These are phyloP conservation scores for Penicillium sp. DNA, from an alignment of 2,329 filamentous ascomycete species.

Conservation along the genomic window DNA sequence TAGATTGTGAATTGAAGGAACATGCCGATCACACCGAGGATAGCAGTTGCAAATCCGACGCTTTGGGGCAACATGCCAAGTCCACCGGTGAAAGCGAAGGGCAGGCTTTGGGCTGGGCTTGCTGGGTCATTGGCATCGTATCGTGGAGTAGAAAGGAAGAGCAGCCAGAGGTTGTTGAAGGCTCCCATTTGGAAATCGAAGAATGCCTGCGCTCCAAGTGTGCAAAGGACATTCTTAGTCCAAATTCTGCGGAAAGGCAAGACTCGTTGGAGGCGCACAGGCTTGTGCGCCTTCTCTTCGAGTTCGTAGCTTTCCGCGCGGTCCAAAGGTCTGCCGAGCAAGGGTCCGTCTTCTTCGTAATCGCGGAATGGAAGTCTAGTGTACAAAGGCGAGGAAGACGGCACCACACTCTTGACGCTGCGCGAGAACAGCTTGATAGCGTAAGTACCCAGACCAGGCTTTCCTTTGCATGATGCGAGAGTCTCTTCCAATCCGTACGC, in stretches of 20 bases:
- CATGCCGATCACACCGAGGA: constrained; percentile 73
- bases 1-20: constrained; percentile 70
- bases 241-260: constrained; percentile 54
- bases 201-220: constrained; percentile 65
- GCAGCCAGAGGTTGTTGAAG: constrained; percentile 75
- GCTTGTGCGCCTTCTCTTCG: constrained; percentile 36
- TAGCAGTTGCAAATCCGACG: constrained; percentile 74
- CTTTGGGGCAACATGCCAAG: constrained; percentile 69
- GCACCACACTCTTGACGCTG: constrained; percentile 24
- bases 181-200: constrained; percentile 73
- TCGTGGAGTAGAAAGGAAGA: constrained; percentile 74
- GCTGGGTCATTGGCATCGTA: constrained; percentile 45
- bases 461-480: constrained; percentile 48
- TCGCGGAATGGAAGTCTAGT: constrained; percentile 37
- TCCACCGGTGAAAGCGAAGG: constrained; percentile 67
- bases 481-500: constrained; percentile 68
- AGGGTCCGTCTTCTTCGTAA: constrained; percentile 37
- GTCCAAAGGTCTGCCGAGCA: constrained; percentile 35
- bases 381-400: constrained; percentile 35
- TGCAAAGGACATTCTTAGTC: constrained; percentile 58
- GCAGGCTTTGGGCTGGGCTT: constrained; percentile 48
- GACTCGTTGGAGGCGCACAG: constrained; percentile 40
- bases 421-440: constrained; percentile 32
- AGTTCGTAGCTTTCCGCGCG: constrained; percentile 38
- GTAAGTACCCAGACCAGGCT: constrained; percentile 47